Conservation (phyloP, 768 basidiomycete species). For the Clavaria fumosa region DNA sequence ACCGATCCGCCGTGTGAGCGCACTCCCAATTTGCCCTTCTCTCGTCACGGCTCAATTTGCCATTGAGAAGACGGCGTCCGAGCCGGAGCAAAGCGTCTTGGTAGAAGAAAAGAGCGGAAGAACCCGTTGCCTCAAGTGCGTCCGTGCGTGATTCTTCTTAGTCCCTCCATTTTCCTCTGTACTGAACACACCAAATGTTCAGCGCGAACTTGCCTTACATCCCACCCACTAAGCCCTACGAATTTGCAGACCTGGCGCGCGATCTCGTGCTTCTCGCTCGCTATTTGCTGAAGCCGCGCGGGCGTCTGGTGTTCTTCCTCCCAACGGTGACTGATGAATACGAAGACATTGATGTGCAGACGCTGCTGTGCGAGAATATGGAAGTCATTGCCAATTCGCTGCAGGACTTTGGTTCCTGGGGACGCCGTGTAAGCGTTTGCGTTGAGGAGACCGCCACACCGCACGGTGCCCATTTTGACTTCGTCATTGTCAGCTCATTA, state of each 20-base stretch:
- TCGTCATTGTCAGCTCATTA: slow-evolving; percentile 51
- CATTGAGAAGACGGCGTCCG: slow-evolving; percentile 68
- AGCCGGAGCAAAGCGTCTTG: slow-evolving; percentile 71
- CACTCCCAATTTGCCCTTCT: neutral
- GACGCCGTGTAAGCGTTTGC: slow-evolving; percentile 65
- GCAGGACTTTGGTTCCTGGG: slow-evolving; percentile 94
- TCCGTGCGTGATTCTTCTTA: too few species aligned
- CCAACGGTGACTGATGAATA: slow-evolving; percentile 89
- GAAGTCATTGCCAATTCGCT: slow-evolving; percentile 75
- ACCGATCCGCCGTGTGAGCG: slow-evolving; percentile 86
- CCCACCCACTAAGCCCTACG: slow-evolving; percentile 86
- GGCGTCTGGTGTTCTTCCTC: slow-evolving; percentile 90
- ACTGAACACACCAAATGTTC: too few species aligned
- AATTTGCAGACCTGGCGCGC: slow-evolving; percentile 64
- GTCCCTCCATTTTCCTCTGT: too few species aligned
- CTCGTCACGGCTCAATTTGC: slow-evolving; percentile 1
- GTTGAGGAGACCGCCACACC: neutral
- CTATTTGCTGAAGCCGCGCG: slow-evolving; percentile 70
- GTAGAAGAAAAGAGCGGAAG: slow-evolving; percentile 38
- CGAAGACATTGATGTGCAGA: slow-evolving; percentile 68
- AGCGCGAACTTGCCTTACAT: slow-evolving; percentile 60
- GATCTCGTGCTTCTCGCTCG: slow-evolving; percentile 76
- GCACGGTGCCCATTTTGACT: neutral
- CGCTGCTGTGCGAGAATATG: slow-evolving; percentile 76
- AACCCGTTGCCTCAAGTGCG: too few species aligned